Evolutionary conservation across 805 yeast genomes (phyloP).

Genomic region (Metschnikowia noctiluminum): DNA sequence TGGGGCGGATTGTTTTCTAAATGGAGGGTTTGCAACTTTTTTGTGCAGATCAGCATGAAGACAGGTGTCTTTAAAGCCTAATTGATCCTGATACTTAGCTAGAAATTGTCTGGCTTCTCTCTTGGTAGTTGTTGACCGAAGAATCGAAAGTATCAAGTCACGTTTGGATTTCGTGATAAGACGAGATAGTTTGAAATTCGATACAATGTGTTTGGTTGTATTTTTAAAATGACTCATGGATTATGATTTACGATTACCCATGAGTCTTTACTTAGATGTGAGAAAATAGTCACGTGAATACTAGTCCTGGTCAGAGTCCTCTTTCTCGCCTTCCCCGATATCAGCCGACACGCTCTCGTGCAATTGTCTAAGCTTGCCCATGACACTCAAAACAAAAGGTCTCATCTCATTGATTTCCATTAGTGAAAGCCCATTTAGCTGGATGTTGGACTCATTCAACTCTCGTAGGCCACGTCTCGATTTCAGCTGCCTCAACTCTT

Average conservation of each 20-base stretch:
- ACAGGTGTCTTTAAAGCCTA: conserved; percentile 24
- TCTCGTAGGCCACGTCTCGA: conserved; percentile 74
- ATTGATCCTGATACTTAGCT: conserved; percentile 58
- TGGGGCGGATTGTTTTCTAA: conserved; percentile 17
- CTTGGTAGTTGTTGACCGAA: conserved; percentile 89
- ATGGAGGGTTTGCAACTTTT: neutral
- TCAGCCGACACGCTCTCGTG: conserved; percentile 32
- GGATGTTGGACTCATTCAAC: conserved; percentile 78
- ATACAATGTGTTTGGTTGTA: conserved; percentile 31
- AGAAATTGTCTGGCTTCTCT: conserved; percentile 85
- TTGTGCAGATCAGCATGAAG: neutral
- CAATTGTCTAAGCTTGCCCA: conserved; percentile 70
- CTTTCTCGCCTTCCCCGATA: conserved; percentile 9
- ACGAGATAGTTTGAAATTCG: conserved; percentile 34
- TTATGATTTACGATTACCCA: too few species aligned
- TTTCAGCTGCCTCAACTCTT: conserved; percentile 80
- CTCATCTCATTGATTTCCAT: conserved; percentile 87
- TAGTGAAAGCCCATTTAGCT: conserved; percentile 74
- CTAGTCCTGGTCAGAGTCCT: conserved; percentile 9
- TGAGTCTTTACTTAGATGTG: too few species aligned
- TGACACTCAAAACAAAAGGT: conserved; percentile 74
- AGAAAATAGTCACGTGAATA: conserved; percentile 11
- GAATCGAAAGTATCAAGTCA: conserved; percentile 76
- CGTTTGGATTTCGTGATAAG: conserved; percentile 47
- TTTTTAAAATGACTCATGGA: conserved; percentile 29